These are phyloP conservation scores for Aquanectria penicillioides DNA, from an alignment of 2,329 filamentous ascomycete species.

Conservation along the genomic window DNA sequence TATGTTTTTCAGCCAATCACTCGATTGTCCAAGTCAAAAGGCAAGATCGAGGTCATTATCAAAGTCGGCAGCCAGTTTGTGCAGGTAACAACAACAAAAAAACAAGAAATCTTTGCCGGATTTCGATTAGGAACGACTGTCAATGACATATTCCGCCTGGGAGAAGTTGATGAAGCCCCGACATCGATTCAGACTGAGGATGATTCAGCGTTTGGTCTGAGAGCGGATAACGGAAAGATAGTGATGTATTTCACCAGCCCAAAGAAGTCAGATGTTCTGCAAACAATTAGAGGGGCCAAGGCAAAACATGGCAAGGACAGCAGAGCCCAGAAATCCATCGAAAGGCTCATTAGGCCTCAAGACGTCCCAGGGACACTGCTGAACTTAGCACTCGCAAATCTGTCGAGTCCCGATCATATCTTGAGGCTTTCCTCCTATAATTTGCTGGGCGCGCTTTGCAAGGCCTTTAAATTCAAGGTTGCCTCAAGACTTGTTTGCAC, in stretches of 20 bases:
- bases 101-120: constrained; percentile 73
- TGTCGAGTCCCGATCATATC: constrained; percentile 69
- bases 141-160: constrained; percentile 76
- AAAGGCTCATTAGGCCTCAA: constrained; percentile 73
- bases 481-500: constrained; percentile 70
- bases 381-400: constrained; percentile 73
- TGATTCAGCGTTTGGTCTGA: constrained; percentile 73
- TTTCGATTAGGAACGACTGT: constrained; percentile 70
- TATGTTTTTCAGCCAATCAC: constrained; percentile 74
- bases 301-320: constrained; percentile 72
- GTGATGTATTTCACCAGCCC: constrained; percentile 78
- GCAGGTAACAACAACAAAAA: constrained; percentile 74
- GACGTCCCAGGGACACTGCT: constrained; percentile 76
- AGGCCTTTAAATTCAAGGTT: constrained; percentile 73
- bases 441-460: constrained; percentile 72
- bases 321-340: constrained; percentile 68
- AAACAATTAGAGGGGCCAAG: constrained; percentile 71
- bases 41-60: constrained; percentile 75
- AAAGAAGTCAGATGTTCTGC: constrained; percentile 70
- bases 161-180: constrained; percentile 74
- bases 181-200: constrained; percentile 73
- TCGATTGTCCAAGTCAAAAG: constrained; percentile 73
- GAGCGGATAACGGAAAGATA: constrained; percentile 75
- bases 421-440: constrained; percentile 75
- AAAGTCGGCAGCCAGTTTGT: constrained; percentile 77